Evolutionary conservation across 2,329 filamentous ascomycete species (phyloP), one percentile per base, ranked within the genome.

Genomic region (Fusarium clavum): DNA sequence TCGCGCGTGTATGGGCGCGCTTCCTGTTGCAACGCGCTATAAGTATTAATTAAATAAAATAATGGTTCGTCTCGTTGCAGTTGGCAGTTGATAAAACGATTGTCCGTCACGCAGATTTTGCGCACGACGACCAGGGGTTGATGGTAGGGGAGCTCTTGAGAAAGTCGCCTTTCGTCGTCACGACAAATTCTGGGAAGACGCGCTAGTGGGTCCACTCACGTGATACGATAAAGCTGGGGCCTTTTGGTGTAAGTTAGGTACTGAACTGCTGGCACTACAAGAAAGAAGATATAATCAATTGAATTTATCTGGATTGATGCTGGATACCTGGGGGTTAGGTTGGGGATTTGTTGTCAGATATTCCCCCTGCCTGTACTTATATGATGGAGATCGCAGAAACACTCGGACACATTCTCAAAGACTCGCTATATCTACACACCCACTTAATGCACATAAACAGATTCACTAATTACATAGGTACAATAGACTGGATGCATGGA

Each of bases 151-250:
- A 70, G 67, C 64, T 65, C 49, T 55, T 64, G 57, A 46, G 43
- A 71, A 61, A 58, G 65, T 75, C 62, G 75, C 71, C 72, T 74
- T 72, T 34, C 16, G 32, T 49, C 67, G 65, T 76, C 72, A 75
- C 73, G 72, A 79, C 75, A 81, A 79, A 77, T 81, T 81, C 78
- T 77, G 77, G 73, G 72, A 60, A 61, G 68, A 70, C 71, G 74
- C 68, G 70, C 70, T 75, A 69, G 64, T 71, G 67, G 70, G 63
- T 64, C 64, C 8, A 5, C 0, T 74, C 77, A 79, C 78, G 77
- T 60, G 61, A 47, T 47, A 14, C 4, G 8, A 9, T 16, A 22
- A 24, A 38, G 34, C 34, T 38, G 34, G 34, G 34, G 34, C 34
- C 16, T 38, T 11, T 7, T n/a, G 34, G 34, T 38, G 34, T 38